Evolutionary conservation across 2,329 filamentous ascomycete genomes (phyloP).

Genomic region (Paraconiothyrium sp.): DNA sequence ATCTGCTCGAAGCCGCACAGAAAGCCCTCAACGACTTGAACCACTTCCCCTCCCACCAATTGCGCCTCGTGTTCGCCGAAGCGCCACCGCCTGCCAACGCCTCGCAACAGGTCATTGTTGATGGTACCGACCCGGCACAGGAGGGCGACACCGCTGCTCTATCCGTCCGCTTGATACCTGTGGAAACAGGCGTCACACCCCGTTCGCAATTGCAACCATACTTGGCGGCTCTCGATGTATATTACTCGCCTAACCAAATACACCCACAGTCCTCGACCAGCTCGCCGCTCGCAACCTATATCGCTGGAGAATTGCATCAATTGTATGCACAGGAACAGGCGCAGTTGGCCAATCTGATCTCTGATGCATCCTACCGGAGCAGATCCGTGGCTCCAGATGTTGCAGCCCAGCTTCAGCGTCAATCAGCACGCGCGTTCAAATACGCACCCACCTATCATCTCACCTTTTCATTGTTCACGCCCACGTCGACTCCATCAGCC

Average conservation of each 20-base stretch:
- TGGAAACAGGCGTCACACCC: slow-evolving; percentile 61
- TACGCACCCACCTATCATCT: slow-evolving; percentile 95
- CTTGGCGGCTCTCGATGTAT: slow-evolving; percentile 76
- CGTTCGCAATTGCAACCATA: slow-evolving; percentile 74
- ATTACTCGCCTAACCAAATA: slow-evolving; percentile 75
- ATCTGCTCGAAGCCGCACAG: slow-evolving; percentile 82
- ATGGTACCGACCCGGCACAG: slow-evolving; percentile 41
- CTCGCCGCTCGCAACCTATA: slow-evolving; percentile 77
- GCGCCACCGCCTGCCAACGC: slow-evolving; percentile 40
- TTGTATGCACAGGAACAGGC: slow-evolving; percentile 90
- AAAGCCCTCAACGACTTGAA: slow-evolving; percentile 86
- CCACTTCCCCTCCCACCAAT: slow-evolving; percentile 84
- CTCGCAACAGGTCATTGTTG: slow-evolving; percentile 42
- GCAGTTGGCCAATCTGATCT: slow-evolving; percentile 67
- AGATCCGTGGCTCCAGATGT: slow-evolving; percentile 61
- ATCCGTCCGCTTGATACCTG: slow-evolving; percentile 74
- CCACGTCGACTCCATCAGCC: slow-evolving; percentile 77
- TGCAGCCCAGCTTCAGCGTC: slow-evolving; percentile 66
- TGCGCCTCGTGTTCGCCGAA: slow-evolving; percentile 72
- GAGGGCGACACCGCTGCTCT: slow-evolving; percentile 67
- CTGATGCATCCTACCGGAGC: slow-evolving; percentile 58
- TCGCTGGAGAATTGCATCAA: slow-evolving; percentile 79
- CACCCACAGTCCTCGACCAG: slow-evolving; percentile 74
- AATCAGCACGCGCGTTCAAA: slow-evolving; percentile 85
- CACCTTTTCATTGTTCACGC: slow-evolving; percentile 93